A percentile compares a stretch with the other conserved stretches of the same genome.
These are phyloP conservation scores for Ephemerocybe angulata DNA, from an alignment of 768 basidiomycete species.

Conservation along the genomic window DNA sequence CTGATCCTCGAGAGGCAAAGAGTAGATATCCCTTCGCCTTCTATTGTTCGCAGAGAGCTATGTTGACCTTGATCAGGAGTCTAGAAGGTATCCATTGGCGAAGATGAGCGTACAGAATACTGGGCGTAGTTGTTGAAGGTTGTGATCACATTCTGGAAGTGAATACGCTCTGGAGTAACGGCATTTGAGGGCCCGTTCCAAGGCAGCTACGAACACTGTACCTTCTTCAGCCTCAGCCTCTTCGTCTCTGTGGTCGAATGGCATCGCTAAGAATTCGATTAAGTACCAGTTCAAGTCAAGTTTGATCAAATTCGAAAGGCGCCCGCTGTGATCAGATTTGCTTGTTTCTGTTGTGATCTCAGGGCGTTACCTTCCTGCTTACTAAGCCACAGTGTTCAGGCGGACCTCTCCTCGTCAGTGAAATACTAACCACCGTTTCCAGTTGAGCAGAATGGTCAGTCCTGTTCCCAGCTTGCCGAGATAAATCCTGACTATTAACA, in stretches of 20 bases:
- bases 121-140: conserved; percentile 75
- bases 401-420: no score
- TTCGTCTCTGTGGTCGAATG: neutral
- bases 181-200: neutral
- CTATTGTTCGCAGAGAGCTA: conserved; percentile 54
- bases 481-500: conserved; percentile 8
- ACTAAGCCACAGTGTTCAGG: no score
- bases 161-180: conserved; percentile 54
- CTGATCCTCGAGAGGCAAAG: conserved; percentile 65
- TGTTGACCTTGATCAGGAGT: conserved; percentile 3
- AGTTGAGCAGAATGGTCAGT: no score
- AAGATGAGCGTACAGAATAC: conserved; percentile 53
- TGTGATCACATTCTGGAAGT: conserved; percentile 71
- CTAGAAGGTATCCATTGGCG: neutral
- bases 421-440: no score
- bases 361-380: neutral
- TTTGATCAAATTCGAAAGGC: neutral
- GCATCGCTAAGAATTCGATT: neutral
- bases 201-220: conserved; percentile 9
- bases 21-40: conserved; percentile 75
- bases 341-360: neutral
- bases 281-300: neutral
- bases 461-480: neutral
- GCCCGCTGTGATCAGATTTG: neutral
- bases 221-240: conserved; percentile 33